Evolutionary conservation across 352 stramenopile species (phyloP), one percentile per base, ranked within the genome.

Genomic region (Phytophthora cactorum): DNA sequence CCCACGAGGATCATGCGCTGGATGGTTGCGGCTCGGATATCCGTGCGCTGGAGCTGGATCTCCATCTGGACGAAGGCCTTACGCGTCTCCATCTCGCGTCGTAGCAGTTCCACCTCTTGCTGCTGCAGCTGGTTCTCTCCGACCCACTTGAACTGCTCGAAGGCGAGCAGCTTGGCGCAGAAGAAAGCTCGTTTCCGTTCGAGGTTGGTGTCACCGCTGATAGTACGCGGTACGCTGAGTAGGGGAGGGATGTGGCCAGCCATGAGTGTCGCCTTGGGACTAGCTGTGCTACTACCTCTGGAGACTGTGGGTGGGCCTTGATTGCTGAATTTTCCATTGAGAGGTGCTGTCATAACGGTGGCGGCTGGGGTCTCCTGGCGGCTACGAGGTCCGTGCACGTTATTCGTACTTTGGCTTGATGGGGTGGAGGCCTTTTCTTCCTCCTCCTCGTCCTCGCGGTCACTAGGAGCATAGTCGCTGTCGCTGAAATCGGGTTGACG

Each of bases 71-170:
- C 61, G 22, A 59, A 56, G 7, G 46, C 53, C 28, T 74, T 39
- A 14, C 67, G 55, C 10, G 47, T 56, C 46, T 74, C 22, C 61
- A 74, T 70, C 39, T 74, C 67, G 38, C 45, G 52, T 25, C 56
- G 67, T 10, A 74, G 44, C 31, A 70, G 9, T 6, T 65, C 29
- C 28, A 70, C 9, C 27, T 70, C 55, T 27, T 59, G 36, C 25
- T 70, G 52, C 28, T 70, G 62, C 17, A 70, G 44, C 17, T 74
- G 50, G 15, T 49, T 58, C 44, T 66, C 66, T n/a, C 29, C 10
- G 1, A 49, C 39, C 50, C 50, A 70, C 44, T 65, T 65, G 15
- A 66, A 39, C 56, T 70, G 60, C 52, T 69, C 59, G 22, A 68
- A 73, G 2, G 52, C 52, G 15, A 72, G 31, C 22, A 59, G 38